Base-by-base conservation (phyloP, 139 green algal genomes). In the Chlorella ohadii region DNA sequence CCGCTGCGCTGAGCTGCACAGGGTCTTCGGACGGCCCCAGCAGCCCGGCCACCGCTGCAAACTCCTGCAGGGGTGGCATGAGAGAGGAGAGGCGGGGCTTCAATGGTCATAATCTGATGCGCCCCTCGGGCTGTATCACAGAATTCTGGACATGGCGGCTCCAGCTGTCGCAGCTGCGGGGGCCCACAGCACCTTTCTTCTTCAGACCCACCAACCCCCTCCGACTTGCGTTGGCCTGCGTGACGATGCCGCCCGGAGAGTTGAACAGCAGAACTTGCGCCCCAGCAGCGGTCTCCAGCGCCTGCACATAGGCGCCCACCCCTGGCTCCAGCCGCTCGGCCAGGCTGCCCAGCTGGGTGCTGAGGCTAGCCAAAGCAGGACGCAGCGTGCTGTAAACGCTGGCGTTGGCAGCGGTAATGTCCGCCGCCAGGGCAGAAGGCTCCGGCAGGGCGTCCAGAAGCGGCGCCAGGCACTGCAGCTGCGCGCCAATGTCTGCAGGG, bases 371-470 rank as follows among this genome's bases (percentile, higher is more conserved):
- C 66, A 83, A 38, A 25, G 41, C 19, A 17, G 65, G 65, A 6
- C 6, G 28, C 41, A 83, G 55, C 78, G 36, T 31, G 44, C 44
- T 31, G n/a, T 41, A 47, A n/a, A 79, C n/a, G 47, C n/a, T 41
- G 47, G 44, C 47, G 15, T 66, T 12, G 7, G 47, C n/a, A 2
- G 39, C 39, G 3, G 17, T 20, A 11, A 83, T 33, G n/a, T 83
- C 41, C 5, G 28, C 66, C 16, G 22, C 23, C 22, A 86, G 73
- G n/a, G 73, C 44, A 0, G 51, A 15, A 0, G 82, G 82, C 31
- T 86, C 73, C 38, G 83, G 83, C 51, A 87, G 72, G 28, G 25
- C 25, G 20, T 59, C 55, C 28, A 87, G 77, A 57, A 74, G 78
- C 0, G 83, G 83, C 25, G 33, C 17, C 7, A 87, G 22, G 66